Evolutionary conservation across 169 alveolate genomes (phyloP).

Genomic region (Plasmodium cynomolgi): DNA sequence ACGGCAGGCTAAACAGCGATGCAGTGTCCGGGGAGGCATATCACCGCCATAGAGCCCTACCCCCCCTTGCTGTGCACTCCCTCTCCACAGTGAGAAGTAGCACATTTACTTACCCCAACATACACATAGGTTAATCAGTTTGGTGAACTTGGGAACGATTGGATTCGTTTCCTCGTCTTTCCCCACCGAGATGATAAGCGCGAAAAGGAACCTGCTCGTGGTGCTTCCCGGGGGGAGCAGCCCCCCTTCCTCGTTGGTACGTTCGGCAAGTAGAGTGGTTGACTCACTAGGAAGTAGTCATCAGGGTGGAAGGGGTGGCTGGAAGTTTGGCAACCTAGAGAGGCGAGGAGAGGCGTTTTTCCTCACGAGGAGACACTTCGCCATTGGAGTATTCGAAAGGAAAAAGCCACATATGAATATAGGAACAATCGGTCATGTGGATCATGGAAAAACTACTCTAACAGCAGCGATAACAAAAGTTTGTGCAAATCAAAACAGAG

Average conservation of each 20-base stretch:
- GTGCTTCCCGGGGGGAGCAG: background rate
- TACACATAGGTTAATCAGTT: background rate
- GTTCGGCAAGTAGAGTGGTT: background rate
- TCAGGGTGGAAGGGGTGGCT: background rate
- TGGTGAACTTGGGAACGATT: background rate
- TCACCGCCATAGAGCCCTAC: background rate
- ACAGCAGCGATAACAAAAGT: slow-evolving; percentile 96
- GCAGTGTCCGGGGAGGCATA: background rate
- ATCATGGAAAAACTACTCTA: slow-evolving; percentile 96
- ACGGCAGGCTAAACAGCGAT: background rate
- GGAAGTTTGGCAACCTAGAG: background rate
- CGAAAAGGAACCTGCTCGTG: background rate
- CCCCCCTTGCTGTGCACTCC: background rate
- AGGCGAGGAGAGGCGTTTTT: background rate
- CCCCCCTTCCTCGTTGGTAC: background rate
- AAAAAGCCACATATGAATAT: slow-evolving; percentile 95
- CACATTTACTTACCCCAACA: background rate
- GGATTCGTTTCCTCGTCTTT: background rate
- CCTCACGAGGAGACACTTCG: slow-evolving; percentile 73
- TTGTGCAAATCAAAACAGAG: slow-evolving; percentile 79
- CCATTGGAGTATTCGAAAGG: slow-evolving; percentile 88
- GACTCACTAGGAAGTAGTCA: background rate
- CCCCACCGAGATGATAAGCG: background rate
- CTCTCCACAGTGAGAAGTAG: background rate
- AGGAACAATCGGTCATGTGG: slow-evolving; percentile 98